Percentiles rank a stretch among this genome's conserved stretches.
These are phyloP conservation scores for Fusarium sp. DNA, from an alignment of 2,329 filamentous ascomycete genomes.

Conservation along the genomic window DNA sequence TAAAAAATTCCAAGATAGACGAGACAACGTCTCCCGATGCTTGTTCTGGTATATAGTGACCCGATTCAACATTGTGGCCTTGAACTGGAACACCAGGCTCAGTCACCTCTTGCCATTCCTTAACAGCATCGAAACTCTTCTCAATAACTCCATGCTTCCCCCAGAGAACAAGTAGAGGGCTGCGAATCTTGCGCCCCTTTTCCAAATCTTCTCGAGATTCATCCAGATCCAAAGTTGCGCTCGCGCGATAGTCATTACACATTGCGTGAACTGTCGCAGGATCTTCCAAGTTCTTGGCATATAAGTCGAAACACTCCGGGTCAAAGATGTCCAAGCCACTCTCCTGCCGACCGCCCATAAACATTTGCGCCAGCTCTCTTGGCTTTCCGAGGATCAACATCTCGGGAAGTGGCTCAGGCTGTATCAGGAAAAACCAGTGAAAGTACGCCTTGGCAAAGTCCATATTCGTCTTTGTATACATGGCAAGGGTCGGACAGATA, in stretches of 20 bases:
- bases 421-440: constrained; percentile 74
- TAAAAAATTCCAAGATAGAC: constrained; percentile 59
- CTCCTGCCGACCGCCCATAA: constrained; percentile 58
- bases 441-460: constrained; percentile 67
- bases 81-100: constrained; percentile 54
- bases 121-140: constrained; percentile 63
- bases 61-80: constrained; percentile 62
- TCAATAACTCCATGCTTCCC: constrained; percentile 65
- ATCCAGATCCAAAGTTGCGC: constrained; percentile 67
- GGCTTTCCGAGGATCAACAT: constrained; percentile 59
- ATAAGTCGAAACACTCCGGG: constrained; percentile 56
- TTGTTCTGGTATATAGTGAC: constrained; percentile 69
- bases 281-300: constrained; percentile 60
- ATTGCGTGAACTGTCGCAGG: constrained; percentile 61
- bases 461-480: constrained; percentile 63
- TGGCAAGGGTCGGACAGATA: constrained; percentile 69
- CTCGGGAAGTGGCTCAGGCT: constrained; percentile 66
- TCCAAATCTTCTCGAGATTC: constrained; percentile 63
- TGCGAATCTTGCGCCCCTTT: constrained; percentile 60
- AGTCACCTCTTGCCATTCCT: constrained; percentile 67
- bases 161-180: constrained; percentile 67
- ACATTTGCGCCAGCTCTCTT: constrained; percentile 59
- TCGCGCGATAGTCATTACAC: constrained; percentile 72
- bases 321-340: constrained; percentile 56
- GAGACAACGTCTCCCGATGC: constrained; percentile 62